A percentile compares a stretch with the other conserved stretches of the same genome.
These are phyloP conservation scores for Chalciporus piperatus DNA, from an alignment of 768 basidiomycete species.

Conservation along the genomic window DNA sequence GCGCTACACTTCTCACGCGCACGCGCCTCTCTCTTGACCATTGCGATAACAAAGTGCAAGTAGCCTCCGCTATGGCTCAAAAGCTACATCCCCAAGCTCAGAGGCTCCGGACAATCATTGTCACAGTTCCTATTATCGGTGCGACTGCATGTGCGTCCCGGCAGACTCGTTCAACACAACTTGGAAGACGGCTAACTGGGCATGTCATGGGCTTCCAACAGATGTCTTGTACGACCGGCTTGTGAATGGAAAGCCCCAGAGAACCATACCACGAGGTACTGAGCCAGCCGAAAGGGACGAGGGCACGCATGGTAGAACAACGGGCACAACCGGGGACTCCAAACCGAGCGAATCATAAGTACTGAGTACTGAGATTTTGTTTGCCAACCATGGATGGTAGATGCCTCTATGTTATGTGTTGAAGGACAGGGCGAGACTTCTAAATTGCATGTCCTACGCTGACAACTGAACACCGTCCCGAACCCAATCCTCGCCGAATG, in stretches of 20 bases:
- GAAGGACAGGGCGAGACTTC: slow-evolving; percentile 32
- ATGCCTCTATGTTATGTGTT: slow-evolving; percentile 15
- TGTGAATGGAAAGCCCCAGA: slow-evolving; percentile 48
- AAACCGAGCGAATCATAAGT: slow-evolving; percentile 6
- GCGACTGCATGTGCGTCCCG: slow-evolving; percentile 55
- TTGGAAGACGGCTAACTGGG: slow-evolving; percentile 6
- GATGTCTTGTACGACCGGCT: slow-evolving; percentile 68
- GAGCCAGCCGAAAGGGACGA: slow-evolving; percentile 10
- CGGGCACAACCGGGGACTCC: slow-evolving; percentile 20
- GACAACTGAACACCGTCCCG: neutral
- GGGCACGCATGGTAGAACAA: neutral
- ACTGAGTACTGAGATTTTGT: neutral
- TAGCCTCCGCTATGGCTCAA: slow-evolving; percentile 18
- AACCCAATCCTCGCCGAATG: slow-evolving; percentile 16
- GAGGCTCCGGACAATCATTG: slow-evolving; percentile 52
- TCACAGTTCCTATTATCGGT: slow-evolving; percentile 62
- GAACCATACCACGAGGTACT: slow-evolving; percentile 29
- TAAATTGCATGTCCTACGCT: slow-evolving; percentile 18
- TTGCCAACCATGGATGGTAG: neutral
- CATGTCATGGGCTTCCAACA: slow-evolving; percentile 21
- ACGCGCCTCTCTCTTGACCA: neutral
- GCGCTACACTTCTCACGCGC: slow-evolving; percentile 2
- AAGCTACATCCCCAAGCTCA: slow-evolving; percentile 45
- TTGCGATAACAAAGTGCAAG: no score
- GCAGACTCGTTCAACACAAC: neutral